Evolutionary conservation across 1,284 basidiomycete species (phyloP).

Genomic region (Amylostereum chailletii): DNA sequence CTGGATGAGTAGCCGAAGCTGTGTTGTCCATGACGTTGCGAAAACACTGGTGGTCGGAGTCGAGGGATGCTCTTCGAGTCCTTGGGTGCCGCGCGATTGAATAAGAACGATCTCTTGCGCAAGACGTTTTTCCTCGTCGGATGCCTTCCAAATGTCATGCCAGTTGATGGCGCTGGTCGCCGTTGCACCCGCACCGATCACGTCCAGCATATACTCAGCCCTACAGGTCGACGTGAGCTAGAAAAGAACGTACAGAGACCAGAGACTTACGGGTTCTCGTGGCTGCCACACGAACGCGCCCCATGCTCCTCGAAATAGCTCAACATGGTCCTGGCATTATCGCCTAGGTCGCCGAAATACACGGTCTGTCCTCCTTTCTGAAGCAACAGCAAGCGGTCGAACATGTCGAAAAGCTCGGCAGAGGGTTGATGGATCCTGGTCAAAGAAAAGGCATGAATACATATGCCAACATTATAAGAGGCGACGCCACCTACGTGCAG

Average conservation of each 20-base stretch:
- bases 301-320: conserved; percentile 30
- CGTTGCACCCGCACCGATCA: conserved; percentile 27
- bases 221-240: conserved; percentile 42
- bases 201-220: conserved; percentile 59
- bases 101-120: no score
- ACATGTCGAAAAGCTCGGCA: background rate
- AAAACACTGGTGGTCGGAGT: background rate
- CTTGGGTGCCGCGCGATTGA: no score
- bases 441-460: no score
- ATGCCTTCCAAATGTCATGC: background rate
- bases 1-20: background rate
- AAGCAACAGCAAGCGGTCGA: conserved; percentile 15
- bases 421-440: background rate
- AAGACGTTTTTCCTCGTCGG: no score
- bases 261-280: conserved; percentile 47
- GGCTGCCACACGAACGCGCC: conserved; percentile 42
- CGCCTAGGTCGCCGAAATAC: background rate
- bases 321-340: conserved; percentile 11
- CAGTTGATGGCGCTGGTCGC: background rate
- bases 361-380: conserved; percentile 9
- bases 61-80: no score
- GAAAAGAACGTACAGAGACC: conserved; percentile 46
- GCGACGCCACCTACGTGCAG: background rate
- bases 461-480: no score
- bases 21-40: background rate